These are phyloP conservation scores for Psilocybe cubensis DNA, from an alignment of 768 basidiomycete genomes.

Conservation along the genomic window DNA sequence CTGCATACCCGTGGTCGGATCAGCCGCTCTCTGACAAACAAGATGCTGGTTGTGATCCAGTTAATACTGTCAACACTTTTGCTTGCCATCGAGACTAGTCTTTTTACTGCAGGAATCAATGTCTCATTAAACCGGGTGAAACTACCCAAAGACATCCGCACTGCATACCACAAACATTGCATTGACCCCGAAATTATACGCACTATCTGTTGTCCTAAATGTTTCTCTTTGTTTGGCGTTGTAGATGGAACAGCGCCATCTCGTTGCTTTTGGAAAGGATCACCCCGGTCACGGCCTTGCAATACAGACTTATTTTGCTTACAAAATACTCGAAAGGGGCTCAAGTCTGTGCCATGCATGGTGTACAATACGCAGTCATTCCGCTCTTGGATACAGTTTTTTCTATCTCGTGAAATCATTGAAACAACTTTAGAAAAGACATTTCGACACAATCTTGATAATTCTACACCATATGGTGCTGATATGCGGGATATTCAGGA, in stretches of 20 bases:
- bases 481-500: slow-evolving; percentile 27
- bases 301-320: slow-evolving; percentile 21
- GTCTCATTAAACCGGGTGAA: slow-evolving; percentile 5
- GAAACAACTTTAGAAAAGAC: slow-evolving; percentile 19
- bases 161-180: slow-evolving; percentile 14
- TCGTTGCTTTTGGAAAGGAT: slow-evolving; percentile 19
- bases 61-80: slow-evolving; percentile 18
- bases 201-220: slow-evolving; percentile 29
- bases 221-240: slow-evolving; percentile 20
- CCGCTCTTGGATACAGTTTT: slow-evolving; percentile 30
- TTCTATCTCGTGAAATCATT: slow-evolving; percentile 25
- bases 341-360: slow-evolving; percentile 19
- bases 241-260: slow-evolving; percentile 10
- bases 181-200: slow-evolving; percentile 26
- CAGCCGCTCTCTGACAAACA: slow-evolving; percentile 21
- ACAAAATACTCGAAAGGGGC: slow-evolving; percentile 14
- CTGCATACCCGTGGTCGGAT: slow-evolving; percentile 22
- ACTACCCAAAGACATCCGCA: slow-evolving; percentile 27
- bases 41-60: slow-evolving; percentile 19
- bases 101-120: slow-evolving; percentile 12
- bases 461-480: neutral
- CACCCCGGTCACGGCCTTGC: slow-evolving; percentile 21
- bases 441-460: slow-evolving; percentile 8
- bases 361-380: slow-evolving; percentile 29
- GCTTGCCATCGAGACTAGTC: slow-evolving; percentile 10